Evolutionary conservation across 495 filamentous ascomycete species (phyloP).

Genomic region (Penicillium robsamsonii): DNA sequence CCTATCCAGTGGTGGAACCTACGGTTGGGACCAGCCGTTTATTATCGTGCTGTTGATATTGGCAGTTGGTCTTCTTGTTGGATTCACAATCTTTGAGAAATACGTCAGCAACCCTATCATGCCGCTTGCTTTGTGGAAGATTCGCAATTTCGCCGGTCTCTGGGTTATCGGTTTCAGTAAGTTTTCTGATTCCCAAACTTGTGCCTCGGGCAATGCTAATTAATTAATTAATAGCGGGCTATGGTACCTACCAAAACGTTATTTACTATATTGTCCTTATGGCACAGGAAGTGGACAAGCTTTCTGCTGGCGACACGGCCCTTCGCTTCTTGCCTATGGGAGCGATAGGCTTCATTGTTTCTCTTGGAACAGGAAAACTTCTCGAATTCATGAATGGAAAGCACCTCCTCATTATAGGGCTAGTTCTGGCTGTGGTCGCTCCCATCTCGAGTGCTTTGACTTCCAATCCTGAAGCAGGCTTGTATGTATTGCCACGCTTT

Average conservation of each 20-base stretch:
- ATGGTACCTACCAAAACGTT: slow-evolving; percentile 40
- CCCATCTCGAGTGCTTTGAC: slow-evolving; percentile 35
- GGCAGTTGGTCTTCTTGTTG: slow-evolving; percentile 38
- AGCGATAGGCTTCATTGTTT: slow-evolving; percentile 34
- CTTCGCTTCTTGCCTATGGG: slow-evolving; percentile 40
- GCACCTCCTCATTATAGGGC: slow-evolving; percentile 30
- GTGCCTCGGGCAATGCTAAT: slow-evolving; percentile 14
- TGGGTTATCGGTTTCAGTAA: slow-evolving; percentile 41
- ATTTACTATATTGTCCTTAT: slow-evolving; percentile 42
- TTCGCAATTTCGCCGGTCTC: slow-evolving; percentile 38
- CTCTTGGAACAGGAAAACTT: slow-evolving; percentile 35
- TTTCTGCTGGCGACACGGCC: slow-evolving; percentile 34
- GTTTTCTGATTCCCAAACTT: not conserved
- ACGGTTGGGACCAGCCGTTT: slow-evolving; percentile 50
- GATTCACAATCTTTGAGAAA: slow-evolving; percentile 36
- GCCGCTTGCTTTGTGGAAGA: slow-evolving; percentile 36
- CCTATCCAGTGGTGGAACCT: slow-evolving; percentile 34
- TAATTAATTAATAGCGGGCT: slow-evolving; percentile 27
- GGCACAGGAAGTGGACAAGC: slow-evolving; percentile 34
- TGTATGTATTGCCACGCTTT: slow-evolving; percentile 21
- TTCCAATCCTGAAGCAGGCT: slow-evolving; percentile 23
- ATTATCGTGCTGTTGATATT: slow-evolving; percentile 45
- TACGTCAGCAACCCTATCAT: slow-evolving; percentile 37
- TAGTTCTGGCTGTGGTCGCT: slow-evolving; percentile 32
- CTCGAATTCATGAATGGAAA: slow-evolving; percentile 41